Base-by-base conservation (phyloP, 345 rosid genomes). In the Salix exigua region DNA sequence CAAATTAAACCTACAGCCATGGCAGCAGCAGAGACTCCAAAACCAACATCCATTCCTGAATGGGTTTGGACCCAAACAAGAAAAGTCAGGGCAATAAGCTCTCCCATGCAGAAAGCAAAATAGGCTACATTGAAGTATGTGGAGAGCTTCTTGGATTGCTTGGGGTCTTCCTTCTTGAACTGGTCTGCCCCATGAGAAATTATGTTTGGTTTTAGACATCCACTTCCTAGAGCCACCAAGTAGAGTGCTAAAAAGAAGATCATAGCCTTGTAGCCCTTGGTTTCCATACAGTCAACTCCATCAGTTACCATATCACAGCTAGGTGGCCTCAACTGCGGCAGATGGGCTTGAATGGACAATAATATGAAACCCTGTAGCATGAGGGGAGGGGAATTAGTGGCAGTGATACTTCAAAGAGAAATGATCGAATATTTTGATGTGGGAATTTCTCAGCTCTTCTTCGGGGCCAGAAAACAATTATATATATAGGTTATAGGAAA, bases 51-150 rank as follows among this genome's bases (percentile, higher is more conserved):
- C 78, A 75, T 75, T 2, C 78, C 78, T 12, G 78, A 75, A 25
- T 75, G 71, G 21, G 78, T 75, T 37, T 75, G 78, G 37, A 75
- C 63, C 78, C 78, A 75, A 67, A 75, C 78, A 4, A 75, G 71
- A 48, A 66, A 16, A 11, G 78, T 66, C 7, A 75, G 60, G 19
- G 78, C 78, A 21, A 75, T 17, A 48, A 75, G 72, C 72, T 75
- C 64, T 11, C 78, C 78, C 51, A 75, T 53, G 71, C 71, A 75
- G n/a, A 75, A 75, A 16, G 78, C 78, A 66, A 75, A 75, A 30
- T 75, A 75, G 48, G 78, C 78, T 17, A 40, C 64, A 31, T 75
- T 75, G 71, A 75, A 75, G 50, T 66, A 75, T 2, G 71, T 75
- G 46, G 78, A 75, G 35, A 75, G 78, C 67, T 75, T 66, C 78